Percentiles rank a stretch among this genome's conserved stretches.
These are phyloP conservation scores for Rhodocollybia butyracea DNA, from an alignment of 768 basidiomycete genomes.

Conservation along the genomic window DNA sequence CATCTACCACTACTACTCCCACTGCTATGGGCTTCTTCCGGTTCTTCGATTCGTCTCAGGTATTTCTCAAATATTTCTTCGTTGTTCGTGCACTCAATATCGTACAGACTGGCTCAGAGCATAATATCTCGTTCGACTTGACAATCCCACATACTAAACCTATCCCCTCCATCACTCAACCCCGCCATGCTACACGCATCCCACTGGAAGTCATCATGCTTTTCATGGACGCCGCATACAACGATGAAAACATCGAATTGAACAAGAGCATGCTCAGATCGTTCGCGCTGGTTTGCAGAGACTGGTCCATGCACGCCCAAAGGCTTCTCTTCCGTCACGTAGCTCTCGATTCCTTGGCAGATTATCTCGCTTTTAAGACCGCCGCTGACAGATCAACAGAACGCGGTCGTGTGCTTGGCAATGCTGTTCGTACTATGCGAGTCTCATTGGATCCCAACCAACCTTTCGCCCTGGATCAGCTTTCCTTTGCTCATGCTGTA, in stretches of 20 bases:
- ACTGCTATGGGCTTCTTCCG: constrained; percentile 3
- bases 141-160: not conserved
- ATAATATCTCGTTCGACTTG: not conserved
- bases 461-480: constrained; percentile 51
- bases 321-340: constrained; percentile 61
- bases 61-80: not conserved
- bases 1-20: not conserved
- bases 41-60: constrained; percentile 5
- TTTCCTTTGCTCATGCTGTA: constrained; percentile 57
- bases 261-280: not conserved
- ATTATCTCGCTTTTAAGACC: constrained; percentile 50
- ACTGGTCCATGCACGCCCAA: constrained; percentile 65
- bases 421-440: constrained; percentile 50
- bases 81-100: not conserved
- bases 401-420: constrained; percentile 48
- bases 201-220: constrained; percentile 1
- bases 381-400: constrained; percentile 46
- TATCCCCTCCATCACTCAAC: not conserved
- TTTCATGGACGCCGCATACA: constrained; percentile 2
- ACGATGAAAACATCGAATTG: not conserved
- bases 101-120: not conserved
- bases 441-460: constrained; percentile 68
- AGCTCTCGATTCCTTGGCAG: constrained; percentile 47
- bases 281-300: constrained; percentile 51
- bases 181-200: not conserved